Conservation (phyloP, 768 basidiomycete genomes). For the Mycena olivaceomarginata region DNA sequence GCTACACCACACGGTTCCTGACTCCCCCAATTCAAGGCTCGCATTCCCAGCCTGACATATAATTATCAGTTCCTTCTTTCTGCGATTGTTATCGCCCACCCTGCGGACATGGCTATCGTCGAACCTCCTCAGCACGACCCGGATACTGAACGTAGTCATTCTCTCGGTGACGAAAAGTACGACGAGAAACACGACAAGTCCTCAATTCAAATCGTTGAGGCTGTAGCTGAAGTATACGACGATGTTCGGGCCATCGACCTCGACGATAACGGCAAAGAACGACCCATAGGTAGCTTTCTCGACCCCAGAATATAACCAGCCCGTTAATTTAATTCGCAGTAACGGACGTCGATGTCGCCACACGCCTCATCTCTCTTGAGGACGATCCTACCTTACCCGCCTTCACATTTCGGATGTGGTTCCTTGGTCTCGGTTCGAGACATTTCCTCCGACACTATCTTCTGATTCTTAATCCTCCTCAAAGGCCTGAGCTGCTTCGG, state of each 20-base stretch:
- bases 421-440: conserved; percentile 62
- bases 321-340: conserved; percentile 47
- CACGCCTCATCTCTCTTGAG: conserved; percentile 70
- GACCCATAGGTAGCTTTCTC: conserved; percentile 63
- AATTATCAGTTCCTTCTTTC: too few species aligned
- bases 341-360: conserved; percentile 67
- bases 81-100: too few species aligned
- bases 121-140: conserved; percentile 10
- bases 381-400: conserved; percentile 70
- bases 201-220: conserved; percentile 27
- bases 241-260: conserved; percentile 60
- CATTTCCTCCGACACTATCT: too few species aligned
- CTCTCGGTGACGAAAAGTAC: conserved; percentile 26
- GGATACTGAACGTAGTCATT: not conserved
- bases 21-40: too few species aligned
- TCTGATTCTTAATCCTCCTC: not conserved
- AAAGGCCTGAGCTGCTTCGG: conserved; percentile 74
- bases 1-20: too few species aligned
- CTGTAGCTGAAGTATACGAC: conserved; percentile 42
- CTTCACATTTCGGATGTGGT: conserved; percentile 75
- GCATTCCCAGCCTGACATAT: too few species aligned
- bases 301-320: not conserved
- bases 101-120: conserved; percentile 22
- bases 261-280: conserved; percentile 67
- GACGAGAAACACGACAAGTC: conserved; percentile 34